phyloP scores from a whole-genome alignment of 495 filamentous ascomycete species.

The Aspergillus saccharolyticus region DNA sequence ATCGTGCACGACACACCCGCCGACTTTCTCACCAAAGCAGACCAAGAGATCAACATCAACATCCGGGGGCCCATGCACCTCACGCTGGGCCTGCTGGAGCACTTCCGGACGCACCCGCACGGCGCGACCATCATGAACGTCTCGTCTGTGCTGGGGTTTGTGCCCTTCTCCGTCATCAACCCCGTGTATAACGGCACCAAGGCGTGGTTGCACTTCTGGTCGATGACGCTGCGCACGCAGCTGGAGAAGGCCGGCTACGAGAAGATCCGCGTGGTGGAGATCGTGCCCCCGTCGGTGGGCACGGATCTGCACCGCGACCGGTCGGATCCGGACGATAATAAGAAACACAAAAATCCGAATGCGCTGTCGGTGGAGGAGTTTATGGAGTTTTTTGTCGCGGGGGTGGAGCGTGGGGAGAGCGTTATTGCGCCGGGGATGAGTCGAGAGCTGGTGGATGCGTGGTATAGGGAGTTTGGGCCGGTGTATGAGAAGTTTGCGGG shows the following conservation, averaged over 20 bases:
- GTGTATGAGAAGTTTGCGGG: too few species aligned
- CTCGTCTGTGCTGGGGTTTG: constrained; percentile 40
- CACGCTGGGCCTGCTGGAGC: constrained; percentile 31
- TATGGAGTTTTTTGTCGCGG: constrained; percentile 33
- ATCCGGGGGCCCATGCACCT: constrained; percentile 48
- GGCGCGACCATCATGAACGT: constrained; percentile 40
- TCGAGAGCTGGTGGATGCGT: too few species aligned
- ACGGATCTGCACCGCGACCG: constrained; percentile 47
- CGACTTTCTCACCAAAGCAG: constrained; percentile 33
- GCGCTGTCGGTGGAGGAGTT: constrained; percentile 42
- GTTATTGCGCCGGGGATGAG: constrained; percentile 29
- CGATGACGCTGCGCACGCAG: constrained; percentile 42
- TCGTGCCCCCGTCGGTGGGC: constrained; percentile 43
- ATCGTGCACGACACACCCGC: constrained; percentile 7
- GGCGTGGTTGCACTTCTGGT: constrained; percentile 46
- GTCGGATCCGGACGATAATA: constrained; percentile 46
- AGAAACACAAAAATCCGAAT: constrained; percentile 41
- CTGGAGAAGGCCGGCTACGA: constrained; percentile 24
- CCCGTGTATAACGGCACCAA: constrained; percentile 48
- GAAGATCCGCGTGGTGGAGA: constrained; percentile 38
- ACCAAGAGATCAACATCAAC: constrained; percentile 47
- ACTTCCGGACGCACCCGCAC: constrained; percentile 30
- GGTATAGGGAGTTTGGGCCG: too few species aligned
- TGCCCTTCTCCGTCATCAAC: constrained; percentile 40
- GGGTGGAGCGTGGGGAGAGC: constrained; percentile 35